Evolutionary conservation across 805 yeast genomes (phyloP).

Genomic region (Tetrapisispora fleetii): DNA sequence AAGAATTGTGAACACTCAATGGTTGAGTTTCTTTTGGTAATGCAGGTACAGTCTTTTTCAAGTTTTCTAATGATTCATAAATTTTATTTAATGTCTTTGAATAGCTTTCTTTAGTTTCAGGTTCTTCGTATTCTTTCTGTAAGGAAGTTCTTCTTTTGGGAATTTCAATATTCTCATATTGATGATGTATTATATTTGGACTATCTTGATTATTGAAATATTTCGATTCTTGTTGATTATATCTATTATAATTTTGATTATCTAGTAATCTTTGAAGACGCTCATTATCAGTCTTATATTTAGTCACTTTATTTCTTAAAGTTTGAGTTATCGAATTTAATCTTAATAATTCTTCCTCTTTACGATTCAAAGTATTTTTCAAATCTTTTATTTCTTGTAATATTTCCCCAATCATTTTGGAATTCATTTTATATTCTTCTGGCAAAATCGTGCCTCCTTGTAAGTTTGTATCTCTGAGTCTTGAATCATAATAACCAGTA

Average conservation of each 20-base stretch:
- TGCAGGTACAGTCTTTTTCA: constrained; percentile 1
- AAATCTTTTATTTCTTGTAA: constrained; percentile 31
- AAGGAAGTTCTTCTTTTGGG: constrained; percentile 15
- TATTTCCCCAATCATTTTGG: constrained; percentile 32
- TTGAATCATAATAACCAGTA: neutral
- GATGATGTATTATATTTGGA: neutral
- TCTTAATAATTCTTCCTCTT: constrained; percentile 20
- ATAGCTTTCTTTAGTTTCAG: neutral
- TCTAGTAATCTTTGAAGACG: constrained; percentile 1
- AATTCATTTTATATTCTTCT: constrained; percentile 29
- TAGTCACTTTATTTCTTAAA: constrained; percentile 28
- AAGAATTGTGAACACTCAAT: neutral
- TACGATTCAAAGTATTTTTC: constrained; percentile 24
- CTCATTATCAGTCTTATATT: constrained; percentile 18
- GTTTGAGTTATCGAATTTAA: constrained; percentile 27
- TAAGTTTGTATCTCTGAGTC: neutral
- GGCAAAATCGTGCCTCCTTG: constrained; percentile 20
- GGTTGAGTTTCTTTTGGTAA: neutral
- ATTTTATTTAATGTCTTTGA: neutral
- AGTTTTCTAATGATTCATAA: neutral
- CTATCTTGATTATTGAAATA: neutral
- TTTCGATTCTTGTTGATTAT: neutral
- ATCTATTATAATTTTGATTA: neutral
- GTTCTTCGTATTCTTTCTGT: neutral
- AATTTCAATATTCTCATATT: constrained; percentile 14